These are phyloP conservation scores for Hippophae tibetana DNA, from an alignment of 306 rosid species.

Conservation along the genomic window DNA sequence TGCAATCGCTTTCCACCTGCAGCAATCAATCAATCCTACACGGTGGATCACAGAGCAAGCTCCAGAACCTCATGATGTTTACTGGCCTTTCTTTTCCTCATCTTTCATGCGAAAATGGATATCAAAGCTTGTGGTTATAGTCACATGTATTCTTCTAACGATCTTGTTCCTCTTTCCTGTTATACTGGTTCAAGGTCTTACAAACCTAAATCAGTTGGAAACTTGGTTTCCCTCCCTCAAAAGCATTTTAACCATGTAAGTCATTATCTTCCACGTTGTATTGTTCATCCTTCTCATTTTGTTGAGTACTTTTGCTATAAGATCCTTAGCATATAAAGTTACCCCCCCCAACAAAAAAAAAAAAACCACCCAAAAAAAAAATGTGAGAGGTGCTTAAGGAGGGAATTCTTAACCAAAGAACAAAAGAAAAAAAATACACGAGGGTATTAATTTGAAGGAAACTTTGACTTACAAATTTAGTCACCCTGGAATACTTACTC, in stretches of 20 bases:
- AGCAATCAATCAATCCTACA: slow-evolving; percentile 72
- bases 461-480: too few relatives aligned
- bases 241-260: slow-evolving; percentile 75
- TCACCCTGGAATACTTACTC: too few relatives aligned
- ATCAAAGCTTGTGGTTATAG: slow-evolving; percentile 61
- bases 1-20: slow-evolving; percentile 64
- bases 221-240: slow-evolving; percentile 72
- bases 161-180: slow-evolving; percentile 76
- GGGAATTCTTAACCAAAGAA: too few relatives aligned
- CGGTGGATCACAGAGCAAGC: slow-evolving; percentile 78
- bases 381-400: too few relatives aligned
- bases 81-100: slow-evolving; percentile 90
- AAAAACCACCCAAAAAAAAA: too few relatives aligned
- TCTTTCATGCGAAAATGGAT: slow-evolving; percentile 84
- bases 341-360: too few relatives aligned
- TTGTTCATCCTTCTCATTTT: slow-evolving; percentile 7
- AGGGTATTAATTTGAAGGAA: too few relatives aligned
- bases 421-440: too few relatives aligned
- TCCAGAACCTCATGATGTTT: slow-evolving; percentile 85
- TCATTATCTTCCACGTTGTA: slow-evolving; percentile 9
- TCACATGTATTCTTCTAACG: slow-evolving; percentile 49
- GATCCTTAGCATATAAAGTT: too few relatives aligned
- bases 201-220: slow-evolving; percentile 77
- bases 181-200: slow-evolving; percentile 60
- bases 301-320: too few relatives aligned